Conservation (phyloP, 495 filamentous ascomycete species). For the Viridothelium virens region DNA sequence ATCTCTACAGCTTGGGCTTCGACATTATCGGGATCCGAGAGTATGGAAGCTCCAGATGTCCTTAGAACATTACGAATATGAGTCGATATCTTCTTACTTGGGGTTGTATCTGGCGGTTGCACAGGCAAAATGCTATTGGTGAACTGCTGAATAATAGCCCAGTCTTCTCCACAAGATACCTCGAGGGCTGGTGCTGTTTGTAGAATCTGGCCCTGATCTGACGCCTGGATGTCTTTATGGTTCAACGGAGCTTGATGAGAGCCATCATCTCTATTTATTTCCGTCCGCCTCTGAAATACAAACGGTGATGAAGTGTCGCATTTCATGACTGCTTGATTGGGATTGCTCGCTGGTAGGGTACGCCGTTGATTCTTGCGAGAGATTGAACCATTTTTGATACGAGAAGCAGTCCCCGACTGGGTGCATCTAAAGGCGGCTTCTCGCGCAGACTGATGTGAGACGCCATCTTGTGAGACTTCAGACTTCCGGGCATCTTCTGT, state of each 20-base stretch:
- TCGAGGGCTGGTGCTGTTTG: background rate
- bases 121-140: background rate
- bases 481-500: background rate
- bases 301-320: background rate
- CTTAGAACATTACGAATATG: background rate
- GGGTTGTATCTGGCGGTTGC: background rate
- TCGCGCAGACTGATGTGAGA: background rate
- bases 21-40: background rate
- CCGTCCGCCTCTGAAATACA: background rate
- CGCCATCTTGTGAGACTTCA: background rate
- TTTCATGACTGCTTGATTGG: background rate
- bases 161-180: background rate
- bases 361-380: background rate
- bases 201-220: background rate
- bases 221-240: background rate
- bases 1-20: background rate
- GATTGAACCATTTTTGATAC: background rate
- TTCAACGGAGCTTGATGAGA: background rate
- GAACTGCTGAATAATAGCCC: background rate
- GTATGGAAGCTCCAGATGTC: background rate
- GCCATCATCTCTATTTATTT: background rate
- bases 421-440: background rate
- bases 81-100: background rate
- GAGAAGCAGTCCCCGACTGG: background rate
- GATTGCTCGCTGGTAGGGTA: background rate